Percentiles rank a stretch among this genome's conserved stretches.
Evolutionary conservation across 2,329 filamentous ascomycete species (phyloP).

Genomic region (Penicillium sp.): DNA sequence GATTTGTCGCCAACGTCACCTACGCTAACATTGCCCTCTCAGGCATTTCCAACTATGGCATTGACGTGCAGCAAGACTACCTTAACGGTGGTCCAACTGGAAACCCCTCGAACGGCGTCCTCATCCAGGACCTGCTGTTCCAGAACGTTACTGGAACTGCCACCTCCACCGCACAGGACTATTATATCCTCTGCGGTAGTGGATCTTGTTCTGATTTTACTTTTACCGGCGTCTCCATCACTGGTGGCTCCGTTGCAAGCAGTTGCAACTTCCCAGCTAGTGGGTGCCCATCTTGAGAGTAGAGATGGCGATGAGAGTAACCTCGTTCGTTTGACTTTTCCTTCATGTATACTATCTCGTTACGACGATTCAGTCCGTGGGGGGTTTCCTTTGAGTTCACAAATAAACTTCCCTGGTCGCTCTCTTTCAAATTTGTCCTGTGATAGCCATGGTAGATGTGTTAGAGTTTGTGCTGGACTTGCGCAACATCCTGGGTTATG

Average conservation of each 20-base stretch:
- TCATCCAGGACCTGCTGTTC: slow-evolving; percentile 39
- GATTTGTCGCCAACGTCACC: slow-evolving; percentile 53
- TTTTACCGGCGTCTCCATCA: slow-evolving; percentile 53
- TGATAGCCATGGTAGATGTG: too few species aligned
- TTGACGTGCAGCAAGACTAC: slow-evolving; percentile 57
- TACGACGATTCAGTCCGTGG: too few species aligned
- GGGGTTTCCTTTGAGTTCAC: too few species aligned
- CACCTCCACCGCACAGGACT: slow-evolving; percentile 35
- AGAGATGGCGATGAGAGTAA: not conserved
- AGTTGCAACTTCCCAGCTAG: slow-evolving; percentile 31
- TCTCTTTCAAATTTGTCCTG: too few species aligned
- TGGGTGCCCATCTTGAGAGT: not conserved
- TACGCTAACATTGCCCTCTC: slow-evolving; percentile 55
- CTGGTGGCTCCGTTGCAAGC: slow-evolving; percentile 52
- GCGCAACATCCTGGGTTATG: too few species aligned
- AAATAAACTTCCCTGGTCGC: too few species aligned
- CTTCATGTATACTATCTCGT: not conserved
- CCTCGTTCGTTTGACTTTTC: not conserved
- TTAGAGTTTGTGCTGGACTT: too few species aligned
- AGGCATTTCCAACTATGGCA: slow-evolving; percentile 30
- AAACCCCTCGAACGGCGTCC: slow-evolving; percentile 37
- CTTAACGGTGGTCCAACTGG: slow-evolving; percentile 46
- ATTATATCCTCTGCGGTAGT: slow-evolving; percentile 57
- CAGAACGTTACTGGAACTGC: slow-evolving; percentile 38
- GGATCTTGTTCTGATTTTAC: slow-evolving; percentile 51